Base-by-base conservation (phyloP, 805 yeast genomes). In the Yarrowia sp. region DNA sequence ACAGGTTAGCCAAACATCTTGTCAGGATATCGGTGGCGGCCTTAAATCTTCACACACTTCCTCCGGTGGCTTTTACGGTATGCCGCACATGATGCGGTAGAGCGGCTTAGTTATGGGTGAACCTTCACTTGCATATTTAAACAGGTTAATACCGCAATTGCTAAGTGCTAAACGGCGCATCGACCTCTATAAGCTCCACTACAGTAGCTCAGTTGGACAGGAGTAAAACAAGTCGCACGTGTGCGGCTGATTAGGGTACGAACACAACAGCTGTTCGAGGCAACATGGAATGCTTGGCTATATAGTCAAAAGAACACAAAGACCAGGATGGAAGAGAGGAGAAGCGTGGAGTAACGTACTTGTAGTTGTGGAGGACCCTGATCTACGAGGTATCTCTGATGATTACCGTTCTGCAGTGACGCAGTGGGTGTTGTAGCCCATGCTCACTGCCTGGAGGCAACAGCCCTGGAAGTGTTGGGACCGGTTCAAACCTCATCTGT, bases 141-240 rank as follows among this genome's bases (percentile, higher is more conserved):
- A 39, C 46, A 20, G 61, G 61, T 55, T 55, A 55, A 55, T 55
- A 55, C 61, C 61, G 61, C 61, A 55, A 55, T 55, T 55, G 61
- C 61, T 39, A 39, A 55, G 40, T 39, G 61, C 46, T 55, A 55
- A 55, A 55, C 61, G 46, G 61, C 61, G 46, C 61, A 55, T 55
- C 61, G 61, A 53, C 46, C 38, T 39, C 61, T n/a, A 39, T 39
- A 38, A 53, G 60, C 43, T 38, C 60, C 20, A 20, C 44, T 38
- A 20, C 24, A 9, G 60, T 15, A 53, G 36, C 61, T 39, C 46
- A 20, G 61, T 39, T 6, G 34, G 58, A 52, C 44, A 52, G 58
- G 58, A 52, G 58, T 50, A 50, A 50, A 52, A 52, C 58, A 38
- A 38, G 38, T 36, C 43, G 58, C 58, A 52, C 58, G 58, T 52